Evolutionary conservation across 1,284 basidiomycete genomes (phyloP), one percentile per base, ranked within the genome.

Genomic region (Tremellales sp.): DNA sequence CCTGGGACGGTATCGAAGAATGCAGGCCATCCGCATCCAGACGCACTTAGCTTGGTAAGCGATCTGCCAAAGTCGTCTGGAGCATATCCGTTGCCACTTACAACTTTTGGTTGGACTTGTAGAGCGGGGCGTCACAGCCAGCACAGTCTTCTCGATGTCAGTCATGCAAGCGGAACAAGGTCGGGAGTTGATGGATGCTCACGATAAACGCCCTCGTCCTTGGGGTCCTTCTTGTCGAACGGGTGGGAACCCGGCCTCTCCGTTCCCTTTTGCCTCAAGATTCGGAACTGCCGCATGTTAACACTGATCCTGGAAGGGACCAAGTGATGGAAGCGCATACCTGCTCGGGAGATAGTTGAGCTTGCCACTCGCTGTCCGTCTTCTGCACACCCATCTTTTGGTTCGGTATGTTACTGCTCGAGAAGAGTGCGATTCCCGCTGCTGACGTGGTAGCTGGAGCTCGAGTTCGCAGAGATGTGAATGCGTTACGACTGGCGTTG

Each of bases 1-100:
- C 91, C 92, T 1, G 91, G 92, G 51, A 96, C 83, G 2, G 89
- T 88, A 66, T 94, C 91, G 68, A 87, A 97, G 79, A 93, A 97
- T 1, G 91, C 91, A n/a, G 91, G 92, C 91, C 91, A 97, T 26
- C 91, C 92, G 65, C 91, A 97, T 10, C 90, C 89, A 49, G 87
- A 90, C 62, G 39, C 39, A 21, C 39, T 40, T n/a, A n/a, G 39
- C 6, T 21, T 23, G 6, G 19, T 40, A 15, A 40, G 39, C 39
- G 40, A 26, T 23, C 37, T 43, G 31, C n/a, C 25, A 21, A 17
- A 21, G 22, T 45, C 4, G 35, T 3, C 33, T 15, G 8, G 61
- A n/a, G n/a, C n/a, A n/a, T n/a, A n/a, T n/a, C n/a, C n/a, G n/a
- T n/a, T n/a, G n/a, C n/a, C n/a, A n/a, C 70, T 60, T 46, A 73